These are phyloP conservation scores for Cerrena zonata DNA, from an alignment of 1,284 basidiomycete species.

Conservation along the genomic window DNA sequence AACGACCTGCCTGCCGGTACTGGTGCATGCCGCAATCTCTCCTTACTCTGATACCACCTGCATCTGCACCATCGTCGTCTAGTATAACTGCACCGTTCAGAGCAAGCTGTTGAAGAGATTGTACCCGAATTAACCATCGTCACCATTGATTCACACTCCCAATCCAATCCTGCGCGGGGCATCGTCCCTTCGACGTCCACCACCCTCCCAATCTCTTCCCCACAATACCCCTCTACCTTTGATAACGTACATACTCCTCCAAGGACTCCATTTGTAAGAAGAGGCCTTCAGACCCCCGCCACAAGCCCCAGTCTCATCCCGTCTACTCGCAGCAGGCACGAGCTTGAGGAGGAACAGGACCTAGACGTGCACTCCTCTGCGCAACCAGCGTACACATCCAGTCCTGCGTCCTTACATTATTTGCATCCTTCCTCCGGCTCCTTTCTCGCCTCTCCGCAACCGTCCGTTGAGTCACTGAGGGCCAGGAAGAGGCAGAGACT, in stretches of 20 bases:
- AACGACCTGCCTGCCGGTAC: neutral
- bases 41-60: slow-evolving; percentile 18
- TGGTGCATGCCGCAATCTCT: slow-evolving; percentile 14
- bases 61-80: slow-evolving; percentile 7
- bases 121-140: slow-evolving; percentile 23
- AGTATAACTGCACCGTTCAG: neutral
- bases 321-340: slow-evolving; percentile 54
- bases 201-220: slow-evolving; percentile 36
- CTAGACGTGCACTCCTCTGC: slow-evolving; percentile 23
- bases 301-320: slow-evolving; percentile 45
- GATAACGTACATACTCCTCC: slow-evolving; percentile 16
- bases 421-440: slow-evolving; percentile 22
- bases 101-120: slow-evolving; percentile 6
- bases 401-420: slow-evolving; percentile 22
- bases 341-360: slow-evolving; percentile 51
- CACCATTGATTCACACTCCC: slow-evolving; percentile 68
- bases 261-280: slow-evolving; percentile 19
- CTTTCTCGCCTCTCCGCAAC: slow-evolving; percentile 14
- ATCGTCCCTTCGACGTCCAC: slow-evolving; percentile 39
- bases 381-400: slow-evolving; percentile 20
- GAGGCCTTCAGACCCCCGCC: slow-evolving; percentile 18
- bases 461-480: slow-evolving; percentile 49
- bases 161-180: slow-evolving; percentile 52
- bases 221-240: slow-evolving; percentile 38
- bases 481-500: slow-evolving; percentile 68